A percentile compares a stretch with the other conserved stretches of the same genome.
These are phyloP conservation scores for Scalesia atractyloides DNA, from an alignment of 129 eudicot genomes.

Conservation along the genomic window DNA sequence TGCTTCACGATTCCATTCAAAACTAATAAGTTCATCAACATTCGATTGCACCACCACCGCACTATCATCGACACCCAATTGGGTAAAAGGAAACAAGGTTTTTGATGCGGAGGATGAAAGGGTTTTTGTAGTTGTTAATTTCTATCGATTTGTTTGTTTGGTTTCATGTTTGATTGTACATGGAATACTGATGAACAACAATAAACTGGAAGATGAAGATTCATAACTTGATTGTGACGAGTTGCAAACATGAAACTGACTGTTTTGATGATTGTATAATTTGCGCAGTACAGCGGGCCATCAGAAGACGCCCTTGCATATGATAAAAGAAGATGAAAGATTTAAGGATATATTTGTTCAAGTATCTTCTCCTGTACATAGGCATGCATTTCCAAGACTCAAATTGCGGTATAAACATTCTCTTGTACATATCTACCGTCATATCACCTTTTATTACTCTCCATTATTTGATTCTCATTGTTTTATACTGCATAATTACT, in stretches of 20 bases:
- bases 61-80: conserved; percentile 35
- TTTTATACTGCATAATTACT: background rate
- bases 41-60: conserved; percentile 14
- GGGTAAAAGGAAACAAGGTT: conserved; percentile 35
- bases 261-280: conserved; percentile 14
- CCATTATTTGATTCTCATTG: background rate
- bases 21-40: background rate
- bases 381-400: conserved; percentile 88
- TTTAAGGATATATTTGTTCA: conserved; percentile 79
- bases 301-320: conserved; percentile 78
- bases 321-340: conserved; percentile 67
- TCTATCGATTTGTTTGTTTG: conserved; percentile 56
- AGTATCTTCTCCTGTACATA: conserved; percentile 64
- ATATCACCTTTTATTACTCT: background rate
- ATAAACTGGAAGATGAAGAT: background rate
- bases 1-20: conserved; percentile 15
- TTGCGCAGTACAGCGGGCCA: conserved; percentile 96
- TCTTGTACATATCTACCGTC: conserved; percentile 57
- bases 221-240: conserved; percentile 9
- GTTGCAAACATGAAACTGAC: conserved; percentile 13
- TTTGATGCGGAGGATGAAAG: conserved; percentile 32
- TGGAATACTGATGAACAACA: background rate
- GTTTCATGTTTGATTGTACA: background rate
- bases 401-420: conserved; percentile 98
- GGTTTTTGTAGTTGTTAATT: conserved; percentile 77